Base-by-base conservation (phyloP, 306 rosid genomes). In the Aeschynomene evenia region DNA sequence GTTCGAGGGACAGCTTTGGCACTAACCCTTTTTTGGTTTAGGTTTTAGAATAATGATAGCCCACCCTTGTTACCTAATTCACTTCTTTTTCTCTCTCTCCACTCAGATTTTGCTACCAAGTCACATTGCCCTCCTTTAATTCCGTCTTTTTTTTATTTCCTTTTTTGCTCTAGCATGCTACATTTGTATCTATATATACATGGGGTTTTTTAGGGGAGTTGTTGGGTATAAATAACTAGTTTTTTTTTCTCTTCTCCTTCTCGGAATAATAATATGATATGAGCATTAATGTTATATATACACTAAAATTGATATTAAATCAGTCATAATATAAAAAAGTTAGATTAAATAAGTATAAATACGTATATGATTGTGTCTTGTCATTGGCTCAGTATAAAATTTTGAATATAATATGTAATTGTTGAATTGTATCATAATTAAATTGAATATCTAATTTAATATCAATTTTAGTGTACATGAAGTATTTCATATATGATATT, bases 61-160 rank as follows among this genome's bases (percentile, higher is more conserved):
- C 52, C 26, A 43, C 42, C 57, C 60, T 72, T 75, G 55, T 68
- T 60, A 87, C 84, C 89, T 75, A 85, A 85, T 80, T 83, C 76
- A 59, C 77, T 52, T 60, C 80, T 64, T 73, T 73, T n/a, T 60
- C 20, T 73, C 64, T 53, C 66, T 40, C 68, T 77, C 80, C 79
- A 79, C 78, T 74, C 69, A 48, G 46, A 43, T 52, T 15, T n/a
- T n/a, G n/a, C n/a, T n/a, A n/a, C 22, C 74, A 63, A 31, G 20
- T 37, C 34, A 10, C 33, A 66, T 63, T 48, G 33, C 7, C 7
- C 80, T 46, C 67, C 80, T 77, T 63, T 73, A 68, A 49, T 82
- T 70, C 54, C 67, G 43, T 68, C 4, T 72, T 28, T 14, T 24
- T 49, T 18, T 20, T 6, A 69, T 66, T 60, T 58, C 63, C 74